Evolutionary conservation across 805 yeast genomes (phyloP).

Genomic region (Scheffersomyces stipitis): DNA sequence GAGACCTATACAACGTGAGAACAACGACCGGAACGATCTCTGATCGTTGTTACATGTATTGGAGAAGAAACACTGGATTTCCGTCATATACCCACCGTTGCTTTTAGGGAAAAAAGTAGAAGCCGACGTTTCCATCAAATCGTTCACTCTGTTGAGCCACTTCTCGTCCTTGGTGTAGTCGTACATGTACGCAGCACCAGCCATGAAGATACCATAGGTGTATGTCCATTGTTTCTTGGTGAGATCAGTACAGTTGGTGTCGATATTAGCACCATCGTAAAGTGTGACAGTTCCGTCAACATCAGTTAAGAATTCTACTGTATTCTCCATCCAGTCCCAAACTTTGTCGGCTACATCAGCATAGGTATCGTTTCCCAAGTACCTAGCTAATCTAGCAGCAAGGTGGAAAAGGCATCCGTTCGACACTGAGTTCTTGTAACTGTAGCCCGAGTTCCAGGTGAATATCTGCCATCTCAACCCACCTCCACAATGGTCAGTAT

Average conservation of each 20-base stretch:
- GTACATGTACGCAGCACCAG: slow-evolving; percentile 72
- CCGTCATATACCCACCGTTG: slow-evolving; percentile 64
- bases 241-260: slow-evolving; percentile 48
- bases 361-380: slow-evolving; percentile 71
- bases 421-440: slow-evolving; percentile 88
- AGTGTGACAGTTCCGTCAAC: slow-evolving; percentile 26
- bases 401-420: slow-evolving; percentile 87
- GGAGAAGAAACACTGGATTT: slow-evolving; percentile 56
- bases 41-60: slow-evolving; percentile 70
- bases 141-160: slow-evolving; percentile 42
- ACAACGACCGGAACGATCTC: slow-evolving; percentile 70
- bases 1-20: slow-evolving; percentile 61
- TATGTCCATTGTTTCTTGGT: slow-evolving; percentile 63
- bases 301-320: slow-evolving; percentile 18
- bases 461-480: slow-evolving; percentile 97
- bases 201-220: slow-evolving; percentile 64
- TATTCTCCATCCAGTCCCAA: slow-evolving; percentile 76
- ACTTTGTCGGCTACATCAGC: slow-evolving; percentile 70
- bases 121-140: slow-evolving; percentile 36
- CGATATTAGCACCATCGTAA: slow-evolving; percentile 60
- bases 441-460: slow-evolving; percentile 91
- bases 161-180: slow-evolving; percentile 51
- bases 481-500: slow-evolving; percentile 67
- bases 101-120: slow-evolving; percentile 45
- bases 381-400: slow-evolving; percentile 84